These are phyloP conservation scores for Theobroma grandiflorum DNA, from an alignment of 441 rosid species.

Conservation along the genomic window DNA sequence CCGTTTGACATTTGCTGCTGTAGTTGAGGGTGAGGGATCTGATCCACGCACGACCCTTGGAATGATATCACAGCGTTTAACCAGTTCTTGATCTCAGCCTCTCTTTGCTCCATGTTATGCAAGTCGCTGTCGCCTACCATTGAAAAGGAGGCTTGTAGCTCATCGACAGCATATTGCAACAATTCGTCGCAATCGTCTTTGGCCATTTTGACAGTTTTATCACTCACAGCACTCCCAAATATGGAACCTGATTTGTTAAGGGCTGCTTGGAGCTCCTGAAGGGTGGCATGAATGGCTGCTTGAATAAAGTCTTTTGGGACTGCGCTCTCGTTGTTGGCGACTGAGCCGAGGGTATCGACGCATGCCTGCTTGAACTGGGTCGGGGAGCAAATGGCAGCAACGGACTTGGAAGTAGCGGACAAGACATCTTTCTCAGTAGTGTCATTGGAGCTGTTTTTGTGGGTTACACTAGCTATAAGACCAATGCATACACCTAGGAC, in stretches of 20 bases:
- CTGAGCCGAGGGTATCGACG: conserved; percentile 29
- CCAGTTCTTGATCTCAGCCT: conserved; percentile 43
- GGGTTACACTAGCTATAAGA: conserved; percentile 22
- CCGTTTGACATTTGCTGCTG: conserved; percentile 25
- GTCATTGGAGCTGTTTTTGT: not conserved
- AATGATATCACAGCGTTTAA: conserved; percentile 46
- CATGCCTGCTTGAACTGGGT: conserved; percentile 46
- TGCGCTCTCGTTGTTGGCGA: conserved; percentile 37
- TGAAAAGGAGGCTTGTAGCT: conserved; percentile 43
- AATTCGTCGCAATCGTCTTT: conserved; percentile 46
- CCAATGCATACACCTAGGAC: conserved; percentile 41
- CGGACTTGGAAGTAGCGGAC: conserved; percentile 41
- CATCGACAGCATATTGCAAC: conserved; percentile 41
- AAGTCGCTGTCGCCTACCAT: conserved; percentile 41
- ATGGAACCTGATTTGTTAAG: conserved; percentile 24
- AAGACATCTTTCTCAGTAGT: not conserved
- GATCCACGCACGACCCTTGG: conserved; percentile 46
- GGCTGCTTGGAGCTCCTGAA: conserved; percentile 34
- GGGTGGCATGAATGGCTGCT: conserved; percentile 42
- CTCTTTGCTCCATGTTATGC: conserved; percentile 38
- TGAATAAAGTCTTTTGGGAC: conserved; percentile 39
- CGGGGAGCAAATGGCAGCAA: conserved; percentile 42
- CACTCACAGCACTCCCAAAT: not conserved
- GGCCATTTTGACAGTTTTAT: conserved; percentile 37
- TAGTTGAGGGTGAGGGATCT: conserved; percentile 28